Conservation (phyloP, 73 alveolate genomes). For the Paramecium sexaurelia region DNA sequence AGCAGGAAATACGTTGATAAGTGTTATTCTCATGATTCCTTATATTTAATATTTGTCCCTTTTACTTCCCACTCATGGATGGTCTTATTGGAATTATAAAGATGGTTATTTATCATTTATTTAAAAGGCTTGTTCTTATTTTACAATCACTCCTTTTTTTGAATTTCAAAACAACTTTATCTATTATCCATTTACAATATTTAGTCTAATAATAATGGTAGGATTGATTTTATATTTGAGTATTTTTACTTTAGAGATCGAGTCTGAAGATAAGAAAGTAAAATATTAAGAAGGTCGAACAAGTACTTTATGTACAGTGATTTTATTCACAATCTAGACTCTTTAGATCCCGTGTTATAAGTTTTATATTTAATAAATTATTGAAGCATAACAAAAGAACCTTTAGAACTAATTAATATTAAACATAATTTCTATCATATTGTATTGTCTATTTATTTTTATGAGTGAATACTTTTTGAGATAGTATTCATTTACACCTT, state of each 20-base stretch:
- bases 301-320: not conserved
- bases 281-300: not conserved
- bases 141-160: not conserved
- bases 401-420: not conserved
- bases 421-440: not conserved
- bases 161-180: not conserved
- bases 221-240: not conserved
- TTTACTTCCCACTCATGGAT: not conserved
- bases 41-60: not conserved
- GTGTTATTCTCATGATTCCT: not conserved
- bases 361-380: not conserved
- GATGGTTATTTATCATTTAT: not conserved
- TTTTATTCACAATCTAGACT: not conserved
- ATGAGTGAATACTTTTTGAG: not conserved
- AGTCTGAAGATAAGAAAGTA: not conserved
- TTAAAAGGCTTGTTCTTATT: not conserved
- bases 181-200: not conserved
- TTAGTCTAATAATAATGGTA: not conserved
- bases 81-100: constrained; percentile 19
- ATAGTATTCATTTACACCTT: not conserved
- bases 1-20: not conserved
- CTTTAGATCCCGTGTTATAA: constrained; percentile 5
- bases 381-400: not conserved
- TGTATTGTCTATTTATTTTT: not conserved
- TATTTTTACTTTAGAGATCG: not conserved